Base-by-base conservation (phyloP, 2,329 filamentous ascomycete species). In the Aspergillus quadricinctus region DNA sequence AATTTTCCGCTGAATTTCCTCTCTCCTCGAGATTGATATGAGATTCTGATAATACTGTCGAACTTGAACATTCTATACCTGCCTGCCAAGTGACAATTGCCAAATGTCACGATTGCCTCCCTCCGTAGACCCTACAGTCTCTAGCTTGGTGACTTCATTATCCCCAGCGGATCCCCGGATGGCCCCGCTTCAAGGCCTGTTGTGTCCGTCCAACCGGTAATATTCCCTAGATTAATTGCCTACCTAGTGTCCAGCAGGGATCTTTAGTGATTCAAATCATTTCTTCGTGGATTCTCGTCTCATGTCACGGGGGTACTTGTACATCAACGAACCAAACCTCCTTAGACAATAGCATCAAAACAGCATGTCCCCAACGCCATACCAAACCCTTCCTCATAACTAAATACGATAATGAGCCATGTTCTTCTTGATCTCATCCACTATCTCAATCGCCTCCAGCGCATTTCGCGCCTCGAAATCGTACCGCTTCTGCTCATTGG, bases 401-500 rank as follows among this genome's bases (percentile, higher is more conserved):
- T 71, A 76, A 29, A 73, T 69, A 50, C 71, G 74, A 64, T 77
- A 75, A 65, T 74, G 75, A 57, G 68, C 77, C 68, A 83, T 80
- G 49, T 83, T 83, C 67, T 78, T 83, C 72, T 82, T 83, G 48
- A 88, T 84, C 72, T 87, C 85, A 49, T 78, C 78, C 49, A 87
- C 84, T 69, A 87, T 86, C 66, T 83, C 82, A 54, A 78, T 75
- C 17, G 84, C 83, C 68, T 88, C 85, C 25, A 77, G 74, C 8
- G 77, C 74, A 60, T 76, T 84, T 52, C 76, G 75, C 46, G 84
- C 83, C 68, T 87, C 85, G 69, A 88, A 87, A 64, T 88, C 85
- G 70, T 88, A 88, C 60, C 85, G 70, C 71, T 88, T 88, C 62
- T 82, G 83, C 70, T 87, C 85, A 29, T 79, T 80, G 63, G 83